Percentiles rank a stretch among this genome's conserved stretches.
Evolutionary conservation across 1,284 basidiomycete species (phyloP).

Genomic region (Ustilago esculenta): DNA sequence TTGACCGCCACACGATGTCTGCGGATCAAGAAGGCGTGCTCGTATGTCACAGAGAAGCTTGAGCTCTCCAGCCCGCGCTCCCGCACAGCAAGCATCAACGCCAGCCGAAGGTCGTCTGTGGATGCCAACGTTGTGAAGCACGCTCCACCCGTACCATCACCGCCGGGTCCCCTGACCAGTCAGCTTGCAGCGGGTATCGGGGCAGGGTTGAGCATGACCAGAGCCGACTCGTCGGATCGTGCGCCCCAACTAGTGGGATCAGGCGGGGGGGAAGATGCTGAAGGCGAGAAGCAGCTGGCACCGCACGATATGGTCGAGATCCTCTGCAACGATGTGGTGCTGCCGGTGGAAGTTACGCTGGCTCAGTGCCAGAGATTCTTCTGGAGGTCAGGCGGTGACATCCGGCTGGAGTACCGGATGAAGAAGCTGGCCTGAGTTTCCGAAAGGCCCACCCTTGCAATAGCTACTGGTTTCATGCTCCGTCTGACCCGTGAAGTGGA

Average conservation of each 20-base stretch:
- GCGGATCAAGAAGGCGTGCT: conserved; percentile 81
- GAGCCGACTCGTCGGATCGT: conserved; percentile 5
- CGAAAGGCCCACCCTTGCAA: no score
- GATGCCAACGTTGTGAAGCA: conserved; percentile 9
- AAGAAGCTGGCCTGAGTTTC: conserved; percentile 17
- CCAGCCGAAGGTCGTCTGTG: conserved; percentile 29
- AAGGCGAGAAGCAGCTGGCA: conserved; percentile 4
- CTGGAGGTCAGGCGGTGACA: conserved; percentile 38
- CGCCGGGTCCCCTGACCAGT: no score
- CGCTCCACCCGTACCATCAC: not conserved
- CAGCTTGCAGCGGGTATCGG: no score
- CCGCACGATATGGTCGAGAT: conserved; percentile 87
- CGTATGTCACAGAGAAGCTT: conserved; percentile 89
- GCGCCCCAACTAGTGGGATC: not conserved
- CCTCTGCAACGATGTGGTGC: conserved; percentile 80
- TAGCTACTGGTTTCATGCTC: no score
- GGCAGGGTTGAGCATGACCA: conserved; percentile 38
- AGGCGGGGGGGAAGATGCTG: not conserved
- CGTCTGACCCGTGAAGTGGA: no score
- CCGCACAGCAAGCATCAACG: conserved; percentile 35
- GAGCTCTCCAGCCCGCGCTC: conserved; percentile 70
- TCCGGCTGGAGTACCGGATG: conserved; percentile 50
- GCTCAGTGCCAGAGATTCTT: conserved; percentile 69
- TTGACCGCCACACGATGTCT: conserved; percentile 87
- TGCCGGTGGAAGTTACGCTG: conserved; percentile 86